Evolutionary conservation across 805 yeast species (phyloP).

Genomic region (Wickerhamiella occidentalis): DNA sequence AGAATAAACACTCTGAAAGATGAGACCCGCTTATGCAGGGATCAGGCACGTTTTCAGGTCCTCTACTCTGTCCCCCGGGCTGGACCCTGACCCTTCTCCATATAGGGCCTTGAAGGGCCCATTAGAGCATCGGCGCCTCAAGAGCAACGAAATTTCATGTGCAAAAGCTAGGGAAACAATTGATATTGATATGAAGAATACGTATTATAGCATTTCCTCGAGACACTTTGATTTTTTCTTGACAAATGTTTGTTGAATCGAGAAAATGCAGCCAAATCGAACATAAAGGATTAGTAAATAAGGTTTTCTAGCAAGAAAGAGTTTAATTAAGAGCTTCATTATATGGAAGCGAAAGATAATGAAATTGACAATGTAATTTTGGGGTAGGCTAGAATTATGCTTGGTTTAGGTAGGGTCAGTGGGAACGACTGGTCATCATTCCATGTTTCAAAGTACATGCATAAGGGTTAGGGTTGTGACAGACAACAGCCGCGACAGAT

Average conservation of each 20-base stretch:
- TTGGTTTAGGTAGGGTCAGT: slow-evolving; percentile 1
- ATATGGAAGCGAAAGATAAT: too few species aligned
- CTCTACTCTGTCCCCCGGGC: neutral
- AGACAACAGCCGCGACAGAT: neutral
- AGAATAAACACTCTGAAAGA: neutral
- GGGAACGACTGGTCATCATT: slow-evolving; percentile 1
- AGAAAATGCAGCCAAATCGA: neutral
- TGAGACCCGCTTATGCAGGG: slow-evolving; percentile 9
- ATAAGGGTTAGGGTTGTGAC: slow-evolving; percentile 1
- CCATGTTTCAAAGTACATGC: slow-evolving; percentile 1
- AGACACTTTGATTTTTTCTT: too few species aligned
- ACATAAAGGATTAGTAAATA: neutral
- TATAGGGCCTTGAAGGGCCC: too few species aligned
- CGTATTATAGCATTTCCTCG: too few species aligned
- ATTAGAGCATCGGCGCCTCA: too few species aligned
- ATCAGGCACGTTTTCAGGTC: neutral
- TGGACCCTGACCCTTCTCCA: too few species aligned
- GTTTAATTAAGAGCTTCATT: neutral
- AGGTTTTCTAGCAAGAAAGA: neutral
- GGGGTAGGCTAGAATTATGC: too few species aligned
- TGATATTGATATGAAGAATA: too few species aligned
- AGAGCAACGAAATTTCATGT: too few species aligned
- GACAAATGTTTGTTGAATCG: neutral
- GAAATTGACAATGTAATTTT: too few species aligned
- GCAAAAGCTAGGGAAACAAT: too few species aligned